phyloP scores from a whole-genome alignment of 805 yeast genomes.

The Grigorovia yakushimaensis region DNA sequence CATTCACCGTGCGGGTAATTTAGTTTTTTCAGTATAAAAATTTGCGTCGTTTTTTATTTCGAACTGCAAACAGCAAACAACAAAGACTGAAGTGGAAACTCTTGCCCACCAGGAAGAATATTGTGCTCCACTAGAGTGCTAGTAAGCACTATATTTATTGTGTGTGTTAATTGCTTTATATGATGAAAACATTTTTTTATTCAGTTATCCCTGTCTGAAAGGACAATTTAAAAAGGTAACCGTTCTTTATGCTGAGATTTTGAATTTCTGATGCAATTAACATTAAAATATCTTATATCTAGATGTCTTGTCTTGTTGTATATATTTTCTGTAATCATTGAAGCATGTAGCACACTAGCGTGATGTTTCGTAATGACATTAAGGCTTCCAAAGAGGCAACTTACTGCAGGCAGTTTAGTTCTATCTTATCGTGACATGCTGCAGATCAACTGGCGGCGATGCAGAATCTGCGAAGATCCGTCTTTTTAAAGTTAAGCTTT shows the following conservation, averaged over 20 bases:
- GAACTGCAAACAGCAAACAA: no score
- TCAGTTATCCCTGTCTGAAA: constrained; percentile 35
- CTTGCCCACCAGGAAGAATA: no score
- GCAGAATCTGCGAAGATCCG: background rate
- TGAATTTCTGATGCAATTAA: constrained; percentile 1
- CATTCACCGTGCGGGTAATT: background rate
- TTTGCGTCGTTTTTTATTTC: background rate
- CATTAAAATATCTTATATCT: constrained; percentile 4
- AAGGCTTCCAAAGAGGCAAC: no score
- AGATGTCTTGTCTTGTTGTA: constrained; percentile 19
- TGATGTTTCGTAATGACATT: no score
- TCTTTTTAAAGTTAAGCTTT: no score
- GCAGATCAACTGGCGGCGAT: background rate
- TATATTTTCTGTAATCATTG: no score
- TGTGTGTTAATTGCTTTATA: constrained; percentile 4
- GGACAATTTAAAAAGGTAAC: constrained; percentile 22
- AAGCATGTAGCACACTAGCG: no score
- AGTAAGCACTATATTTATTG: background rate
- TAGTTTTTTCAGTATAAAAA: no score
- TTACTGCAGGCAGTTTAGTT: no score
- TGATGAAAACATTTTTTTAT: constrained; percentile 27
- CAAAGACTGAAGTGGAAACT: no score
- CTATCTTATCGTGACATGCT: background rate
- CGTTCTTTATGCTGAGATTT: constrained; percentile 24
- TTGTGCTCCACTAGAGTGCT: background rate